Evolutionary conservation across 306 rosid species (phyloP).

Genomic region (Arachis stenosperma): DNA sequence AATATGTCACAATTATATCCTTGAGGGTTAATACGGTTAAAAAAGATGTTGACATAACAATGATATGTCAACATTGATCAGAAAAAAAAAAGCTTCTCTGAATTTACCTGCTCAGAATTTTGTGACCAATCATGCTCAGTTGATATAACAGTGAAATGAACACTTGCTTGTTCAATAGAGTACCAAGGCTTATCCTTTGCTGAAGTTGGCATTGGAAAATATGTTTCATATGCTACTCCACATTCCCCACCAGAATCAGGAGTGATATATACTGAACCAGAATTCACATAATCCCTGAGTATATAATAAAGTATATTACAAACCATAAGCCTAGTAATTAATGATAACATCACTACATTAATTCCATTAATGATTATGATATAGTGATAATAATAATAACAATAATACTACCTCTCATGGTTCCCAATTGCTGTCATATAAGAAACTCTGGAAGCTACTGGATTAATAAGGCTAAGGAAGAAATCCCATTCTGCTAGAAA

Average conservation of each 20-base stretch:
- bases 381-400: no score
- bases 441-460: conserved; percentile 68
- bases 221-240: conserved; percentile 88
- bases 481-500: conserved; percentile 91
- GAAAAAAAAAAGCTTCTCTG: neutral
- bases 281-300: conserved; percentile 64
- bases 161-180: conserved; percentile 80
- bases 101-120: conserved; percentile 68
- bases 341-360: no score
- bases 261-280: conserved; percentile 60
- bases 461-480: conserved; percentile 67
- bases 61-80: no score
- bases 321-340: conserved; percentile 5
- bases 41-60: no score
- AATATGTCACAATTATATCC: no score
- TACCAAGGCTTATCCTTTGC: conserved; percentile 92
- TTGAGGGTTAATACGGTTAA: no score
- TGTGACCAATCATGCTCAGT: conserved; percentile 77
- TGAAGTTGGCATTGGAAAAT: conserved; percentile 77
- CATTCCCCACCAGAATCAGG: conserved; percentile 97
- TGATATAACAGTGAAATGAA: conserved; percentile 78
- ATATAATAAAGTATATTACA: neutral
- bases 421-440: conserved; percentile 96
- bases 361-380: neutral
- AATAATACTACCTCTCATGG: conserved; percentile 73